phyloP scores from a whole-genome alignment of 2,329 filamentous ascomycete genomes.

The Xylaria sp. region DNA sequence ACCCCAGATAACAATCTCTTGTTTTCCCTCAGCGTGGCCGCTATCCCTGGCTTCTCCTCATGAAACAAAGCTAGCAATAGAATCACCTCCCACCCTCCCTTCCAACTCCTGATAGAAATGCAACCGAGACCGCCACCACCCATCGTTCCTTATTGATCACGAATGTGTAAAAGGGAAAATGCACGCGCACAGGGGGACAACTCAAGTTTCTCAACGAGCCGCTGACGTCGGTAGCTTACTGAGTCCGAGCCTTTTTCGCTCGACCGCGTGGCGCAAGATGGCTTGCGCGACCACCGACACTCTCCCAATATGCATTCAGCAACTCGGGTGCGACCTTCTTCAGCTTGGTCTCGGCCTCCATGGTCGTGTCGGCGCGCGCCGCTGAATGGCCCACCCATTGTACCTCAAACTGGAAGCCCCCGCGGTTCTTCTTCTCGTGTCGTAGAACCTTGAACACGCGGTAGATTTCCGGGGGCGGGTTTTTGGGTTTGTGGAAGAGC shows the following conservation, averaged over 20 bases:
- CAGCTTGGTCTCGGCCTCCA: slow-evolving; percentile 49
- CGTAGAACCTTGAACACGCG: slow-evolving; percentile 47
- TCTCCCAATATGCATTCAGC: slow-evolving; percentile 48
- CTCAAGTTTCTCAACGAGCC: neutral
- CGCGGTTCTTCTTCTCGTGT: slow-evolving; percentile 46
- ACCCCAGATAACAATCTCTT: slow-evolving; percentile 17
- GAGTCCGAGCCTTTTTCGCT: slow-evolving; percentile 40
- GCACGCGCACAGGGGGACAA: slow-evolving; percentile 8
- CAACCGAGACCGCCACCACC: slow-evolving; percentile 19
- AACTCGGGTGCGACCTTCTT: slow-evolving; percentile 43
- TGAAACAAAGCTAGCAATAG: neutral
- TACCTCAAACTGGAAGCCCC: slow-evolving; percentile 48
- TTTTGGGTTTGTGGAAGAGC: slow-evolving; percentile 47
- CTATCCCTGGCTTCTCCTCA: neutral
- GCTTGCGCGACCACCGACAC: slow-evolving; percentile 44
- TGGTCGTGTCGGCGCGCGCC: slow-evolving; percentile 45
- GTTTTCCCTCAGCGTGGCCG: neutral
- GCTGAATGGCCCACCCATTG: slow-evolving; percentile 51
- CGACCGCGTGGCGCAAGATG: slow-evolving; percentile 47
- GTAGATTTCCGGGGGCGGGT: slow-evolving; percentile 45
- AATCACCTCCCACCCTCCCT: neutral
- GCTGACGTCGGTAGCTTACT: slow-evolving; percentile 5
- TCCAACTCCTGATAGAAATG: slow-evolving; percentile 35
- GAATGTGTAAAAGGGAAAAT: slow-evolving; percentile 26
- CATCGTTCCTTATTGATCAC: slow-evolving; percentile 1